These are phyloP conservation scores for Aspergillus tamarii DNA, from an alignment of 2,329 filamentous ascomycete species.

Conservation along the genomic window DNA sequence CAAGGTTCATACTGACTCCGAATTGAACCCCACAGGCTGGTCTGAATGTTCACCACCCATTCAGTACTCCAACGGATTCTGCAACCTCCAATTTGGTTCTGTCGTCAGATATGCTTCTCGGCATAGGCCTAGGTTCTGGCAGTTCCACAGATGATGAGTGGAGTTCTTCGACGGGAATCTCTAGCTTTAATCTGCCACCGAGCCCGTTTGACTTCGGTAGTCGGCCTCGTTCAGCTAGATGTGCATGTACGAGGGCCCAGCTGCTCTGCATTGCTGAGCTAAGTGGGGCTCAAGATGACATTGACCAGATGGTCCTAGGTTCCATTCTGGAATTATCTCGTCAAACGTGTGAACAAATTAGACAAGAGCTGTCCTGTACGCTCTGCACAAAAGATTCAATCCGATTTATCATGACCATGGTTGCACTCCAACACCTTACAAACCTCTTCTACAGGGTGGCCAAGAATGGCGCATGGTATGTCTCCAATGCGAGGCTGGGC, in stretches of 20 bases:
- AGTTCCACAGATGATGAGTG: conserved; percentile 3
- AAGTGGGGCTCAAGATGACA: background rate
- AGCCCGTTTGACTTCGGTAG: background rate
- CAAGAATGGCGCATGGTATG: background rate
- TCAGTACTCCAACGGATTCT: background rate
- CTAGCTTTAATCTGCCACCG: background rate
- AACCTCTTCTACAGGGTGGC: conserved; percentile 1
- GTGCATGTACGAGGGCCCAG: background rate
- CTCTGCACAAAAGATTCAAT: background rate
- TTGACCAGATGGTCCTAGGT: background rate
- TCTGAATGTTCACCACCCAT: background rate
- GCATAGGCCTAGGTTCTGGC: background rate
- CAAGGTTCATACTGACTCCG: background rate
- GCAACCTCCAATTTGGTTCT: background rate
- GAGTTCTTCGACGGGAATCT: background rate
- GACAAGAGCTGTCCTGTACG: conserved; percentile 1
- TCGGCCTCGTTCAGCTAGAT: background rate
- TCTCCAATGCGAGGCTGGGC: background rate
- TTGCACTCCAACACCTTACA: conserved; percentile 2
- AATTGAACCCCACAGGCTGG: background rate
- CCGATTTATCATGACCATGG: conserved; percentile 1
- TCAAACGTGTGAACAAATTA: conserved; percentile 4
- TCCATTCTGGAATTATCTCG: conserved; percentile 4
- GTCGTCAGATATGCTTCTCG: background rate
- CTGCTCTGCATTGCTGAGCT: conserved; percentile 4